Base-by-base conservation (phyloP, 352 stramenopile genomes). In the Globisporangium echinulatum region DNA sequence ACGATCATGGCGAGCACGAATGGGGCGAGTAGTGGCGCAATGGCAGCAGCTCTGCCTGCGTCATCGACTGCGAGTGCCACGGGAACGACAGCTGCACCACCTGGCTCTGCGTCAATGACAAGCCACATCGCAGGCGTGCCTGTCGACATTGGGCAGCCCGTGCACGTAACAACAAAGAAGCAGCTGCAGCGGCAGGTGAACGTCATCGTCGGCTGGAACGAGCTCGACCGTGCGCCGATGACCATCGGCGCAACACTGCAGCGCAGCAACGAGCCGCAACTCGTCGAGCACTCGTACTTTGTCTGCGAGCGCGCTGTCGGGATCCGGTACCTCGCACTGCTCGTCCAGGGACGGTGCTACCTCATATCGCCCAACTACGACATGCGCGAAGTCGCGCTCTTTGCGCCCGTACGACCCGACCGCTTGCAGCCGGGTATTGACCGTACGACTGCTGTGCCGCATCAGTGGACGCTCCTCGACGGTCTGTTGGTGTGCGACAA, bases 381-480 rank as follows among this genome's bases (percentile, higher is more conserved):
- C 40, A 83, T 94, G 17, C 81, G 85, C 19, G 85, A 94, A 56
- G 82, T 86, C 17, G 61, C 66, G 64, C 67, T 94, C 52, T 94
- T 94, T 59, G 85, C 74, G 33, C 85, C 85, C 15, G 78, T 94
- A 56, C 79, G 85, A 0, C 85, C 84, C 7, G 82, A 92, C 49
- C 75, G 82, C 5, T 66, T 92, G 42, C 83, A 90, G 66, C 83
- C 82, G 0, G 81, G 83, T 37, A 74, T 82, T 40, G 85, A 93
- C 49, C 79, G 85, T 40, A 88, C 75, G 62, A 74, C 73, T 1
- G 72, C 88, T 51, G 79, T 90, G 48, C 77, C 82, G 37, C 85
- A 95, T 63, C 82, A 93, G 64, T 95, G 85, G 85, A 95, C 85
- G n/a, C 82, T 95, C 54, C 69, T 95, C 40, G 85, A 95, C 56